Conservation (phyloP, 371 early-diverging fungal genomes). For the Syncephalastrum contaminatum region DNA sequence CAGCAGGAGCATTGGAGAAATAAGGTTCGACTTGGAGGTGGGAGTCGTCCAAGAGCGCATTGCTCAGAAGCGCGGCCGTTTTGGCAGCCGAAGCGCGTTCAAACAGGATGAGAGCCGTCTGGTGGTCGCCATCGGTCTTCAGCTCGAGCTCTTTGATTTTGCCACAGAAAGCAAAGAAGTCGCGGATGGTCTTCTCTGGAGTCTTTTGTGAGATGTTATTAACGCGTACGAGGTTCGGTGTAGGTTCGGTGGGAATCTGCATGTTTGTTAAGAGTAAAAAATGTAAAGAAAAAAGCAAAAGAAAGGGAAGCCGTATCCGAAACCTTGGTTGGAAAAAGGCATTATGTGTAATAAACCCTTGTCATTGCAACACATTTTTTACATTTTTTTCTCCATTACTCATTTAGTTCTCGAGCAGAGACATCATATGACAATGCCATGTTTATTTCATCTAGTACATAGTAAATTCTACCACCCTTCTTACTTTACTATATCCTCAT, state of each 20-base stretch:
- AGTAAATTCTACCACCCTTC: too few relatives aligned
- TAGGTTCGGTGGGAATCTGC: conserved; percentile 37
- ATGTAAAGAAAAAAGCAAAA: background rate
- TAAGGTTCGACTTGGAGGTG: conserved; percentile 52
- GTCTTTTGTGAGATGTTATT: conserved; percentile 39
- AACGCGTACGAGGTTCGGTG: conserved; percentile 39
- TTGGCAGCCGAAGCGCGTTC: conserved; percentile 57
- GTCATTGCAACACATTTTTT: too few relatives aligned
- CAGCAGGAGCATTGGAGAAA: conserved; percentile 23
- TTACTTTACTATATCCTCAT: too few relatives aligned
- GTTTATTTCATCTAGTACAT: too few relatives aligned
- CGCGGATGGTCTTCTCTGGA: conserved; percentile 42
- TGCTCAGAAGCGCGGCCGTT: conserved; percentile 58
- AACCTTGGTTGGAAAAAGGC: too few relatives aligned
- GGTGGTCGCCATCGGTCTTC: conserved; percentile 35
- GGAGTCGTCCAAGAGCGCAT: conserved; percentile 54
- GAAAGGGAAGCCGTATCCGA: background rate
- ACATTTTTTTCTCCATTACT: too few relatives aligned
- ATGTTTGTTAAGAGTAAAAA: conserved; percentile 2
- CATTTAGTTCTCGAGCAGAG: too few relatives aligned
- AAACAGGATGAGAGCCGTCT: conserved; percentile 45
- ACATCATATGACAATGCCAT: too few relatives aligned
- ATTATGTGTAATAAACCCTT: too few relatives aligned
- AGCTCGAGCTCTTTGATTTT: conserved; percentile 57
- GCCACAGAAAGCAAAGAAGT: conserved; percentile 65